These are phyloP conservation scores for Phytophthora cajani DNA, from an alignment of 352 stramenopile genomes.

Conservation along the genomic window DNA sequence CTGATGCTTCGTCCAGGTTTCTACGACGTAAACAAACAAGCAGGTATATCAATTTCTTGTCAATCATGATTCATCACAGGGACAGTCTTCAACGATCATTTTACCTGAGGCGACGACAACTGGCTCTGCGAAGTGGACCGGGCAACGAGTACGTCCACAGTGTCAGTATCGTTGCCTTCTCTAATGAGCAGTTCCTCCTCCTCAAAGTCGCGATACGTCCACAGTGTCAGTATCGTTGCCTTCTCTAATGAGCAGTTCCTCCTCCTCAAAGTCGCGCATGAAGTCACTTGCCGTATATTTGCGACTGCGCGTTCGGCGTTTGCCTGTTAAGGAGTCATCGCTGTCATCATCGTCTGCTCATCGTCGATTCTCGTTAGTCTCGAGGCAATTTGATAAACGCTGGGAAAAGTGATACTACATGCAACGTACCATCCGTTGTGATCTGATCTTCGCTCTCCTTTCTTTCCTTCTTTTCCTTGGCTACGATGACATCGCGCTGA, in stretches of 20 bases:
- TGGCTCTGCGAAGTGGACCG: slow-evolving; percentile 30
- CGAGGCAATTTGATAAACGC: background rate
- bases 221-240: slow-evolving; percentile 25
- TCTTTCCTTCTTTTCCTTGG: slow-evolving; percentile 25
- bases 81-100: slow-evolving; percentile 3
- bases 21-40: slow-evolving; percentile 6
- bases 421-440: slow-evolving; percentile 30
- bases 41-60: background rate
- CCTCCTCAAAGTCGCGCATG: slow-evolving; percentile 82
- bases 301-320: slow-evolving; percentile 47
- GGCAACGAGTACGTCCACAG: slow-evolving; percentile 21
- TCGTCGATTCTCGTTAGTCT: slow-evolving; percentile 3
- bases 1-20: slow-evolving; percentile 32
- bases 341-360: slow-evolving; percentile 51
- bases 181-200: slow-evolving; percentile 53
- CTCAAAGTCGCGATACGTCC: no score
- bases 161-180: slow-evolving; percentile 32
- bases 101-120: slow-evolving; percentile 27
- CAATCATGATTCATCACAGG: background rate
- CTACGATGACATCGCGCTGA: slow-evolving; percentile 44
- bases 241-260: slow-evolving; percentile 51
- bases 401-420: slow-evolving; percentile 1
- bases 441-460: slow-evolving; percentile 18
- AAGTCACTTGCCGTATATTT: slow-evolving; percentile 84
- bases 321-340: slow-evolving; percentile 45